Base-by-base conservation (phyloP, 228 moss, liverwort and hornwort genomes). In the Sphagnum magellanicum region DNA sequence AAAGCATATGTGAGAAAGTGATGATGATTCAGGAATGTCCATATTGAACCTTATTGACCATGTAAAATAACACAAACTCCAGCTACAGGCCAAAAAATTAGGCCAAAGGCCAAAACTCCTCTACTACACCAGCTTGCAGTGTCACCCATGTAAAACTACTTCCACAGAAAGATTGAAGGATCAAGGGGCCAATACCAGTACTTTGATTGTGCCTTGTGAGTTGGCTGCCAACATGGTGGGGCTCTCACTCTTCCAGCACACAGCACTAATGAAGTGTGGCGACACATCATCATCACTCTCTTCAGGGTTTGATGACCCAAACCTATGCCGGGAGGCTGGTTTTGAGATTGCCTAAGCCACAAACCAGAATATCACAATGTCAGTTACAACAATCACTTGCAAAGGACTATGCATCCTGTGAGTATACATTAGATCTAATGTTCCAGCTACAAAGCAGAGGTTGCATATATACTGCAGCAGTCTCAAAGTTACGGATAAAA, bases 221-320 rank as follows among this genome's bases (percentile, higher is more conserved):
- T 97, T 97, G 0, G 97, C 97, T 48, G 97, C 97, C 50, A 97
- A 79, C 93, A 97, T 93, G 6, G 97, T 97, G 14, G 97, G 93
- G 58, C 91, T 91, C 67, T 93, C 97, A 76, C 97, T 97, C 77
- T 97, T 97, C 97, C 97, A 97, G 79, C 97, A 97, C 51, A 97
- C 97, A 57, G 97, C 97, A 74, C 97, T 97, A 59, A 97, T 93
- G 69, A 97, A 97, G 60, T 89, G 85, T 13, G 82, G 78, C 53
- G 81, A 60, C 13, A 91, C 90, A 65, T 93, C 97, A 17, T 88
- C 97, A 17, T 88, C 97, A 69, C 88, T 88, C 58, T 93, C 97
- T 49, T 90, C 88, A 48, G 79, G 84, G 55, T 90, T 90, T 60
- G 81, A 81, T 0, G 93, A 87, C 65, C 87, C 90, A 90, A 97